Conservation (phyloP, 2,329 filamentous ascomycete genomes). For the Pseudonectria buxi region DNA sequence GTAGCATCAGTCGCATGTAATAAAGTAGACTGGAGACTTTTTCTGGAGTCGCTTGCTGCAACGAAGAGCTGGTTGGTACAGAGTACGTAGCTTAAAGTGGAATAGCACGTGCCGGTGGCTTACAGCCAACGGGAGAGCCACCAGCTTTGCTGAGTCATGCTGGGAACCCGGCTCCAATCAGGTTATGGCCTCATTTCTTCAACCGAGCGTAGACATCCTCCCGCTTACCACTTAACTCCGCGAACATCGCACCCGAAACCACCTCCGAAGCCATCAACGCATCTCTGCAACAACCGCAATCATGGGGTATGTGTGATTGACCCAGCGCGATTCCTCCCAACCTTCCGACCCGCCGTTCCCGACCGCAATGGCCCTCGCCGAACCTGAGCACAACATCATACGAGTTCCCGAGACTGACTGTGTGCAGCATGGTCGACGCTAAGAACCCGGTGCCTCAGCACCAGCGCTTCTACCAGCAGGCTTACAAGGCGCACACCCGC, state of each 20-base stretch:
- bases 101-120: conserved; percentile 12
- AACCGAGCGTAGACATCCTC: conserved; percentile 24
- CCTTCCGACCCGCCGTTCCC: conserved; percentile 3
- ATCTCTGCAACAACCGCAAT: conserved; percentile 25
- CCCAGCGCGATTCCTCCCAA: conserved; percentile 5
- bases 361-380: conserved; percentile 20
- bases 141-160: conserved; percentile 30
- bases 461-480: conserved; percentile 69
- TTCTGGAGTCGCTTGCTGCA: conserved; percentile 10
- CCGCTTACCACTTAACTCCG: conserved; percentile 18
- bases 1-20: conserved; percentile 1
- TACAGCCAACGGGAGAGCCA: conserved; percentile 14
- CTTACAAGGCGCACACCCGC: conserved; percentile 61
- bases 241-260: conserved; percentile 11
- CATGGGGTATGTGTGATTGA: conserved; percentile 35
- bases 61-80: conserved; percentile 4
- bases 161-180: conserved; percentile 21
- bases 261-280: conserved; percentile 14
- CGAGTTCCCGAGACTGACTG: conserved; percentile 23
- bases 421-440: conserved; percentile 55
- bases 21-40: conserved; percentile 6
- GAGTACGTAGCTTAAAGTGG: conserved; percentile 2
- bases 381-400: conserved; percentile 19
- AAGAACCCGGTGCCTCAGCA: conserved; percentile 69
- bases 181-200: conserved; percentile 35